phyloP scores from a whole-genome alignment of 2,329 filamentous ascomycete species.

The Hortaea sp. region DNA sequence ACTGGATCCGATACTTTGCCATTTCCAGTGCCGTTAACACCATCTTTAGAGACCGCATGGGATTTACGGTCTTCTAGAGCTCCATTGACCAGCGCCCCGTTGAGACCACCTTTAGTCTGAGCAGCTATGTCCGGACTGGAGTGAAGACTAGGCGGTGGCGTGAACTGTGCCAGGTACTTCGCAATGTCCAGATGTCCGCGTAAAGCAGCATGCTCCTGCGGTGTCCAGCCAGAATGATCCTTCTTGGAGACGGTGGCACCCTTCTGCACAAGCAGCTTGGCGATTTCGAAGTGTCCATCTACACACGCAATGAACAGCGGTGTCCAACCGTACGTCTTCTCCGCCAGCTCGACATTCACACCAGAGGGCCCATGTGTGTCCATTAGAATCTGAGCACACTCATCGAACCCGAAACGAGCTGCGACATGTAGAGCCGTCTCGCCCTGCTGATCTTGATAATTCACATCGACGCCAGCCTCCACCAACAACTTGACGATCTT shows the following conservation, averaged over 20 bases:
- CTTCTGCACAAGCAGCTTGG: slow-evolving; percentile 65
- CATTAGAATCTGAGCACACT: slow-evolving; percentile 69
- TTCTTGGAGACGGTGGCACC: slow-evolving; percentile 64
- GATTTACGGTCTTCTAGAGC: slow-evolving; percentile 45
- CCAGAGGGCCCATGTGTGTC: slow-evolving; percentile 60
- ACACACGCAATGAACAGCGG: slow-evolving; percentile 89
- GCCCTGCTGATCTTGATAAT: slow-evolving; percentile 81
- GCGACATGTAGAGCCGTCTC: slow-evolving; percentile 90
- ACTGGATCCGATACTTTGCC: slow-evolving; percentile 57
- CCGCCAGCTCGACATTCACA: slow-evolving; percentile 63
- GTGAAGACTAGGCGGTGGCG: slow-evolving; percentile 25
- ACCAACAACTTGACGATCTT: slow-evolving; percentile 80
- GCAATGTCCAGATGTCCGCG: slow-evolving; percentile 81
- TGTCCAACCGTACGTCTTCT: slow-evolving; percentile 86
- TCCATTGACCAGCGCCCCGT: slow-evolving; percentile 3
- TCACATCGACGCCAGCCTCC: slow-evolving; percentile 81
- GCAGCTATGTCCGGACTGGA: slow-evolving; percentile 18
- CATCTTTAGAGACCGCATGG: slow-evolving; percentile 29
- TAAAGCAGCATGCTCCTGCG: slow-evolving; percentile 83
- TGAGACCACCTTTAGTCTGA: slow-evolving; percentile 12
- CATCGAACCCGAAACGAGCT: slow-evolving; percentile 72
- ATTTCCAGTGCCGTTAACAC: slow-evolving; percentile 13
- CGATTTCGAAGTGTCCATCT: slow-evolving; percentile 69
- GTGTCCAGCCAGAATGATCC: slow-evolving; percentile 88
- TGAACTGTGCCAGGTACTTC: slow-evolving; percentile 52